Evolutionary conservation across 176 grass and related monocot species (phyloP).

Genomic region (Raddia guianensis): DNA sequence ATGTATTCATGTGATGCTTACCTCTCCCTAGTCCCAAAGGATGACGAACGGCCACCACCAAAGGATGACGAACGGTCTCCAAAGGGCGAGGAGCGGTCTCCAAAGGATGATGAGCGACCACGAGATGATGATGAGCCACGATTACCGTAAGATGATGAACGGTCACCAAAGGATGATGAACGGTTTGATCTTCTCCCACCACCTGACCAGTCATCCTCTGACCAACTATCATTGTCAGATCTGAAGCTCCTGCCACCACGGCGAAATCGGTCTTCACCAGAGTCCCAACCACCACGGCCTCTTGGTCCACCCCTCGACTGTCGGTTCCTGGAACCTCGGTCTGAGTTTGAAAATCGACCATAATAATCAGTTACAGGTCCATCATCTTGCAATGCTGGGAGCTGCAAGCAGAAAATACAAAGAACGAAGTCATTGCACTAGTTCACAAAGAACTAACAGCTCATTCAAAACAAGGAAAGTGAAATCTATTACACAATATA

Average conservation of each 20-base stretch:
- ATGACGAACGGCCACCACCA: constrained; percentile 31
- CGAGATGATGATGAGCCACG: constrained; percentile 46
- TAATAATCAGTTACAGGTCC: constrained; percentile 74
- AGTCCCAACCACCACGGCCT: constrained; percentile 53
- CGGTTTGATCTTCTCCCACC: constrained; percentile 62
- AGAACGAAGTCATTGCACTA: constrained; percentile 28
- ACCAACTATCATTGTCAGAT: constrained; percentile 58
- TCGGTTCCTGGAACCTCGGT: constrained; percentile 56
- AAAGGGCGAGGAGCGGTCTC: constrained; percentile 32
- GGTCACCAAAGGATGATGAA: constrained; percentile 46
- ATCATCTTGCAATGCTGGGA: constrained; percentile 93
- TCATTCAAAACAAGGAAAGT: constrained; percentile 19
- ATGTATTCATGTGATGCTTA: constrained; percentile 22
- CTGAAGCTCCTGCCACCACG: constrained; percentile 63
- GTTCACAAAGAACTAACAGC: constrained; percentile 14
- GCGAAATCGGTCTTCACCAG: constrained; percentile 59
- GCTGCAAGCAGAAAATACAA: constrained; percentile 57
- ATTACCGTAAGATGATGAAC: constrained; percentile 1
- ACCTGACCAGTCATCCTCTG: constrained; percentile 56
- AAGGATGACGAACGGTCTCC: constrained; percentile 13
- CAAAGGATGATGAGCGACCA: constrained; percentile 21
- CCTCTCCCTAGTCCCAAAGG: constrained; percentile 68
- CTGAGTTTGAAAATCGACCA: constrained; percentile 70
- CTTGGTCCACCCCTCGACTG: constrained; percentile 49
- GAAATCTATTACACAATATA: neutral